Evolutionary conservation across 345 rosid genomes (phyloP).

Genomic region (Erodium maritimum): DNA sequence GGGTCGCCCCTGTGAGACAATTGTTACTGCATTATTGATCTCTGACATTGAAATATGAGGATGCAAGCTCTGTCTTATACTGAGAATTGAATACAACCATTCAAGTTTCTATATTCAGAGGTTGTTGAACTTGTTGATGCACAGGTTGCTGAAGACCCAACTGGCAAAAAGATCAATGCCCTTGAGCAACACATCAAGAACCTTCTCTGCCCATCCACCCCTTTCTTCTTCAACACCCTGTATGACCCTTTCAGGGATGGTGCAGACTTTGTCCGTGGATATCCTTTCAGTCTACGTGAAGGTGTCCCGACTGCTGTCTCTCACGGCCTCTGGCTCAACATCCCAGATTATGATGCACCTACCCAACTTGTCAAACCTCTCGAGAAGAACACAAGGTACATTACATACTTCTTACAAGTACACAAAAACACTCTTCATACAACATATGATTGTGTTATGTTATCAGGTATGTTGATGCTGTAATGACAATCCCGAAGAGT

Average conservation of each 20-base stretch:
- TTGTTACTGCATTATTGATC: not conserved
- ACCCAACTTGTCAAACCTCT: conserved; percentile 98
- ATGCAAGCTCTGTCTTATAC: no score
- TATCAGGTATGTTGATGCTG: conserved; percentile 75
- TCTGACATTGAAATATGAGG: not conserved
- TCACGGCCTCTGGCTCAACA: conserved; percentile 98
- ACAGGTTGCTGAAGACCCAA: conserved; percentile 90
- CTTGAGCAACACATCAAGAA: conserved; percentile 96
- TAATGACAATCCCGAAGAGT: conserved; percentile 87
- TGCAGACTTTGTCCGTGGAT: conserved; percentile 93
- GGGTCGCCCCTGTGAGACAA: no score
- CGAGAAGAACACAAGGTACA: conserved; percentile 76
- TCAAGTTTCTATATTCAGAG: no score
- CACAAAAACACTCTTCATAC: no score
- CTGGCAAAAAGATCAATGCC: conserved; percentile 69
- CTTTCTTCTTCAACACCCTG: conserved; percentile 88
- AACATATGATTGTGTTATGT: not conserved
- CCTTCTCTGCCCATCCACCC: conserved; percentile 75
- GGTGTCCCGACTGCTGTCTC: conserved; percentile 94
- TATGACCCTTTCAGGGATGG: conserved; percentile 87
- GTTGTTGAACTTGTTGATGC: not conserved
- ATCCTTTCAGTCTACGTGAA: conserved; percentile 90
- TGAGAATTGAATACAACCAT: no score
- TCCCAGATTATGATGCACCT: conserved; percentile 97
- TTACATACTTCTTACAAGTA: not conserved